Evolutionary conservation across 1,139 yeast species (phyloP).

Genomic region (Keqinozyma sinolaborantium): DNA sequence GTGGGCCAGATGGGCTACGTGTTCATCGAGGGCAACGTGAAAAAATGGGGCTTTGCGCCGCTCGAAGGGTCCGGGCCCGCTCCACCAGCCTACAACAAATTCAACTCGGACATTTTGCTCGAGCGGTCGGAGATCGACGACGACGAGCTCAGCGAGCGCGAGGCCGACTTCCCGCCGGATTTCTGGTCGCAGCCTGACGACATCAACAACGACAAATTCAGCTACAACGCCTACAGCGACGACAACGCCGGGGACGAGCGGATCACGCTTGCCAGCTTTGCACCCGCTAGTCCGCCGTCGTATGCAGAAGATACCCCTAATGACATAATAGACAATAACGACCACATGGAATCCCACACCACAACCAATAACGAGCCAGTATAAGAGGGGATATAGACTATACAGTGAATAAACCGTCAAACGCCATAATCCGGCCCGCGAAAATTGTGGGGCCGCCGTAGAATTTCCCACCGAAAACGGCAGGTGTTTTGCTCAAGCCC

Average conservation of each 20-base stretch:
- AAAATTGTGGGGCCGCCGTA: slow-evolving; percentile 2
- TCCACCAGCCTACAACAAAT: slow-evolving; percentile 59
- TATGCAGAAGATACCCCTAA: slow-evolving; percentile 21
- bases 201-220: slow-evolving; percentile 27
- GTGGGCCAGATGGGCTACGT: slow-evolving; percentile 58
- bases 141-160: slow-evolving; percentile 43
- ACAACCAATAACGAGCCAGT: neutral
- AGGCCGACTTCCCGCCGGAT: slow-evolving; percentile 54
- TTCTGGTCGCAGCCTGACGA: slow-evolving; percentile 37
- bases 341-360: slow-evolving; percentile 1
- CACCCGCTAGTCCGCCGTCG: slow-evolving; percentile 36
- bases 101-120: slow-evolving; percentile 49
- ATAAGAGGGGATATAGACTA: neutral
- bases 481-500: too few relatives aligned
- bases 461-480: too few relatives aligned
- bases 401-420: slow-evolving; percentile 1
- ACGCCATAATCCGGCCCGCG: slow-evolving; percentile 1
- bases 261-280: slow-evolving; percentile 37
- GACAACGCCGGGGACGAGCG: slow-evolving; percentile 33
- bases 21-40: slow-evolving; percentile 57
- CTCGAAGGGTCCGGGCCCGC: slow-evolving; percentile 58
- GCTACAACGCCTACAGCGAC: slow-evolving; percentile 40
- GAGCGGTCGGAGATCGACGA: slow-evolving; percentile 56
- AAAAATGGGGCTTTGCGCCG: slow-evolving; percentile 66
- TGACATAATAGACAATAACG: slow-evolving; percentile 7